A percentile compares a stretch with the other conserved stretches of the same genome.
These are phyloP conservation scores for Inonotus obliquus DNA, from an alignment of 1,284 basidiomycete genomes.

Conservation along the genomic window DNA sequence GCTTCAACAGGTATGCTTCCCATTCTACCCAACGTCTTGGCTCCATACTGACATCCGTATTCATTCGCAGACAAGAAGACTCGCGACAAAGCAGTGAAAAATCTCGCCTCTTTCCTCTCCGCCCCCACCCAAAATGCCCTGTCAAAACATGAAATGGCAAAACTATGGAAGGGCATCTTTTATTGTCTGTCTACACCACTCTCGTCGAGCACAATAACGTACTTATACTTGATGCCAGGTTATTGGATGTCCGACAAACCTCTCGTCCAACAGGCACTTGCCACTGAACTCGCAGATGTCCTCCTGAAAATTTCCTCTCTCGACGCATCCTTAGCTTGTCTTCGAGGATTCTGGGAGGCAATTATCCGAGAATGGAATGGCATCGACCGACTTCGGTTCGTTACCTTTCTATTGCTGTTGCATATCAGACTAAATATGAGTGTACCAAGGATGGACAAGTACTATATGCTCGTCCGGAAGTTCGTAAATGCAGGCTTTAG, in stretches of 20 bases:
- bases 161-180: conserved; percentile 97
- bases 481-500: conserved; percentile 86
- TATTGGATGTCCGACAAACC: conserved; percentile 99
- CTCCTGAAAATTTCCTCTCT: conserved; percentile 63
- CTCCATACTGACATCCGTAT: conserved; percentile 22
- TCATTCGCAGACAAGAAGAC: conserved; percentile 72
- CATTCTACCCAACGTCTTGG: conserved; percentile 3
- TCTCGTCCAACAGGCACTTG: conserved; percentile 89
- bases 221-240: conserved; percentile 41
- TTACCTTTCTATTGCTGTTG: not conserved
- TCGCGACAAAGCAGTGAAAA: conserved; percentile 84
- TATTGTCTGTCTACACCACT: conserved; percentile 64
- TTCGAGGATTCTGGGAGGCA: conserved; percentile 88
- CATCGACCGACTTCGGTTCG: conserved; percentile 82
- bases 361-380: conserved; percentile 90
- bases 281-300: conserved; percentile 80
- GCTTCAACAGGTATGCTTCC: conserved; percentile 71
- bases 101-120: conserved; percentile 72
- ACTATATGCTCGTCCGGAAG: conserved; percentile 88
- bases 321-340: conserved; percentile 65
- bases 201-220: not conserved
- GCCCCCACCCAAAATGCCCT: conserved; percentile 53
- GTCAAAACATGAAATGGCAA: conserved; percentile 75
- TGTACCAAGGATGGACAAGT: conserved; percentile 86
- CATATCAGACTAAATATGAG: not conserved